Conservation (phyloP, 2,329 filamentous ascomycete species). For the Aspergillus costaricaensis region DNA sequence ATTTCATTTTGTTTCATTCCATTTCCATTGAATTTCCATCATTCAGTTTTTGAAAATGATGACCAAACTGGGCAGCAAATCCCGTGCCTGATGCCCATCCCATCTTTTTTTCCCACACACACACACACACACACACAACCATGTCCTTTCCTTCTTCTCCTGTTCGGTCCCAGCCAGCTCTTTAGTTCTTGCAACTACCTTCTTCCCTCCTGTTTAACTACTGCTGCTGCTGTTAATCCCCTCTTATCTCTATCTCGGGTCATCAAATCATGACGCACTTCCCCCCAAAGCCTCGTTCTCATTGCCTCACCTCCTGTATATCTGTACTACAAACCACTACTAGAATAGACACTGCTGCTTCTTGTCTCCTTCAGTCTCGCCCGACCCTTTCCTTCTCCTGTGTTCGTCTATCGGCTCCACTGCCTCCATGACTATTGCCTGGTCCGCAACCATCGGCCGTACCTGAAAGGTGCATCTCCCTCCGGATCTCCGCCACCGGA, state of each 20-base stretch:
- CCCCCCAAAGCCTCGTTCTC: slow-evolving; percentile 27
- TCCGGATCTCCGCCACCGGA: slow-evolving; percentile 1
- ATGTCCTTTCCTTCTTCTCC: slow-evolving; percentile 9
- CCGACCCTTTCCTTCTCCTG: not conserved
- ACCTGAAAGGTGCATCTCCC: slow-evolving; percentile 5
- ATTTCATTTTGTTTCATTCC: not conserved
- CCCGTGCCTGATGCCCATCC: slow-evolving; percentile 20
- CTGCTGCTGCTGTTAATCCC: slow-evolving; percentile 5
- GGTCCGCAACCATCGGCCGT: slow-evolving; percentile 6
- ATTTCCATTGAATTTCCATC: not conserved
- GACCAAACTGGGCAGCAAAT: slow-evolving; percentile 20
- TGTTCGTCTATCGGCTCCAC: slow-evolving; percentile 2
- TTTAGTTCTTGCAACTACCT: slow-evolving; percentile 7
- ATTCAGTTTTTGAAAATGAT: not conserved
- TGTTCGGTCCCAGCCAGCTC: slow-evolving; percentile 3
- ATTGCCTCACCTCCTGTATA: slow-evolving; percentile 26
- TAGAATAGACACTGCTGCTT: slow-evolving; percentile 6
- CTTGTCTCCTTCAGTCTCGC: slow-evolving; percentile 4
- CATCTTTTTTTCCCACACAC: slow-evolving; percentile 6
- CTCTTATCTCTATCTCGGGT: slow-evolving; percentile 16
- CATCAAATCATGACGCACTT: slow-evolving; percentile 39
- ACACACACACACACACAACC: not conserved
- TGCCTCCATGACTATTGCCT: slow-evolving; percentile 8
- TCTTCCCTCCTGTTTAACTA: not conserved
- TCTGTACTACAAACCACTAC: slow-evolving; percentile 17